Evolutionary conservation across 2,329 filamentous ascomycete species (phyloP), one percentile per base, ranked within the genome.

Genomic region (Diaporthe citri): DNA sequence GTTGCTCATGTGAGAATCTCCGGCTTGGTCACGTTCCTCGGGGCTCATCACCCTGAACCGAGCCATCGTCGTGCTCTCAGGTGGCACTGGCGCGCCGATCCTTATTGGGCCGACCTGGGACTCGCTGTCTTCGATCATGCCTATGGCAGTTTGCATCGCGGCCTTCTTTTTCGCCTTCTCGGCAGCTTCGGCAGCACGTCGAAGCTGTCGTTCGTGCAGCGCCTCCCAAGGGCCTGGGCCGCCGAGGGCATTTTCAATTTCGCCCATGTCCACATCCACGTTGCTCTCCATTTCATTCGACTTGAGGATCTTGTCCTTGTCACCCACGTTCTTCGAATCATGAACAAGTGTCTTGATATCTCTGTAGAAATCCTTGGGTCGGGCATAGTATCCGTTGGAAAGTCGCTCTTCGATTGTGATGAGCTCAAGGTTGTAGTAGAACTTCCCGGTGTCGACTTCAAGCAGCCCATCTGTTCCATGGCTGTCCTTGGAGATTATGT

Each of bases 321-420:
- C 96, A n/a, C 93, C 94, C 74, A 92, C 90, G 15, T 92, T 92
- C 81, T 92, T 94, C 15, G 96, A 93, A 84, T 99, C 97, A 82
- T 95, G 96, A 31, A 93, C 93, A 7, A 99, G 86, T 48, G 93
- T 91, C 82, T 93, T 94, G 80, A 98, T 94, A 82, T 99, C 97
- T 55, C 92, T 92, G 69, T 97, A 85, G 81, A 98, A 99, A 82
- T 98, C 96, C 79, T 93, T 93, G 0, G 96, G 95, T 15, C 96
- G 92, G 79, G 95, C 95, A 84, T 99, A 99, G 84, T 95, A 99
- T 7, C 97, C 97, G 82, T 99, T 98, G 6, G 95, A 97, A 46
- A 99, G 87, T n/a, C 97, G 93, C 82, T 98, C 95, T 85, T 99
- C 97, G 71, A 99, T 98, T 1, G 94, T 96, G 4, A 93, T 93